Percentiles rank a stretch among this genome's conserved stretches.
phyloP scores from a whole-genome alignment of 208 protist genomes.

The Trichomonas tenax region DNA sequence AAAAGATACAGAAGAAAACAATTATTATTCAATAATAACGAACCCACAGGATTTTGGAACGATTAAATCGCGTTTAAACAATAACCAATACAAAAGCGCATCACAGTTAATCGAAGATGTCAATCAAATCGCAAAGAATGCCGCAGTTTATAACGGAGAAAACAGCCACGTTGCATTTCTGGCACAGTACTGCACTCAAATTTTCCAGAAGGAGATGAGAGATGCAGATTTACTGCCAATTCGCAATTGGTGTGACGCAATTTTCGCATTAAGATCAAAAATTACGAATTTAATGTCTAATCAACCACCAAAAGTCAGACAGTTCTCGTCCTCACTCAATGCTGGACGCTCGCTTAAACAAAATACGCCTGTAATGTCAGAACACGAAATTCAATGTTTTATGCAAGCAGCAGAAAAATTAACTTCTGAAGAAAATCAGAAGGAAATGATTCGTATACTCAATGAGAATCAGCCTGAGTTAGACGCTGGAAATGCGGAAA shows the following conservation, averaged over 20 bases:
- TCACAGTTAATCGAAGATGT: background rate
- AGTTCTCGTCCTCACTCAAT: background rate
- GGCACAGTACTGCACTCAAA: background rate
- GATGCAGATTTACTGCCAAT: background rate
- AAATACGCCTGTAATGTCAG: background rate
- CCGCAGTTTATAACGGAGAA: background rate
- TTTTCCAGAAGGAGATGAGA: background rate
- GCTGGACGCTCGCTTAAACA: background rate
- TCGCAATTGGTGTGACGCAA: background rate
- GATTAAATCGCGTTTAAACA: background rate
- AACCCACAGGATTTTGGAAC: background rate
- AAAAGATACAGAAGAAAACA: background rate
- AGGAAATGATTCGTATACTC: background rate
- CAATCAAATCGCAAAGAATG: background rate
- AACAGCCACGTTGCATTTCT: background rate
- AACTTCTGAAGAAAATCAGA: background rate
- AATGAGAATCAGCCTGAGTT: background rate
- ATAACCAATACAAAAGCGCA: background rate
- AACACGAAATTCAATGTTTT: constrained; percentile 3
- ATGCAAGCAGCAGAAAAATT: background rate
- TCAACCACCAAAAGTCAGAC: background rate
- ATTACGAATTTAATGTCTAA: background rate
- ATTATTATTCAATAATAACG: background rate
- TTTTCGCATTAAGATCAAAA: background rate
- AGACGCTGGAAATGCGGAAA: background rate